phyloP scores from a whole-genome alignment of 2,329 filamentous ascomycete species.

The Venturia asperata region DNA sequence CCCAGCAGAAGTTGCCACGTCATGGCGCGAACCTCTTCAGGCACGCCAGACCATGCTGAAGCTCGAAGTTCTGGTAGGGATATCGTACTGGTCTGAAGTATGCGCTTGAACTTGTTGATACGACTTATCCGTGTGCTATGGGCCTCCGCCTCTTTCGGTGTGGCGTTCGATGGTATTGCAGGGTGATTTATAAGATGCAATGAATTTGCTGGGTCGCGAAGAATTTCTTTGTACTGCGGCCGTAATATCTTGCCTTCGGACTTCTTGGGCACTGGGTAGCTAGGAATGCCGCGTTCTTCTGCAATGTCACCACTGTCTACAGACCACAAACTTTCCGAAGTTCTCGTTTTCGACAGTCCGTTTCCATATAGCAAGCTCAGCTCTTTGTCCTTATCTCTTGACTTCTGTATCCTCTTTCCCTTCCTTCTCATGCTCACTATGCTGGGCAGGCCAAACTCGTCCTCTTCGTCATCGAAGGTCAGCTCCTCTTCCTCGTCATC shows the following conservation, averaged over 20 bases:
- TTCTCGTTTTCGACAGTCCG: constrained; percentile 9
- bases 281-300: constrained; percentile 73
- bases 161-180: constrained; percentile 62
- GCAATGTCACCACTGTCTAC: constrained; percentile 92
- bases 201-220: constrained; percentile 80
- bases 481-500: constrained; percentile 65
- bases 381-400: constrained; percentile 41
- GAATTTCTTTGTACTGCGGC: constrained; percentile 95
- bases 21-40: constrained; percentile 93
- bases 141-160: constrained; percentile 75
- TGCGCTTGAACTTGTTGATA: constrained; percentile 98
- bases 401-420: constrained; percentile 40
- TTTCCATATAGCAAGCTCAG: constrained; percentile 22
- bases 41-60: constrained; percentile 88
- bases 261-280: constrained; percentile 83
- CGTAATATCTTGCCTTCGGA: constrained; percentile 90
- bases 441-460: constrained; percentile 91
- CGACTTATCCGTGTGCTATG: constrained; percentile 82
- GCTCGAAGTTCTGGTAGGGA: constrained; percentile 75
- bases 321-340: constrained; percentile 39
- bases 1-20: constrained; percentile 96
- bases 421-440: constrained; percentile 85
- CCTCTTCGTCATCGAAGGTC: constrained; percentile 77
- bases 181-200: constrained; percentile 90
- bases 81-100: constrained; percentile 87